Evolutionary conservation across 352 stramenopile species (phyloP).

Genomic region (Pythium angustatum): DNA sequence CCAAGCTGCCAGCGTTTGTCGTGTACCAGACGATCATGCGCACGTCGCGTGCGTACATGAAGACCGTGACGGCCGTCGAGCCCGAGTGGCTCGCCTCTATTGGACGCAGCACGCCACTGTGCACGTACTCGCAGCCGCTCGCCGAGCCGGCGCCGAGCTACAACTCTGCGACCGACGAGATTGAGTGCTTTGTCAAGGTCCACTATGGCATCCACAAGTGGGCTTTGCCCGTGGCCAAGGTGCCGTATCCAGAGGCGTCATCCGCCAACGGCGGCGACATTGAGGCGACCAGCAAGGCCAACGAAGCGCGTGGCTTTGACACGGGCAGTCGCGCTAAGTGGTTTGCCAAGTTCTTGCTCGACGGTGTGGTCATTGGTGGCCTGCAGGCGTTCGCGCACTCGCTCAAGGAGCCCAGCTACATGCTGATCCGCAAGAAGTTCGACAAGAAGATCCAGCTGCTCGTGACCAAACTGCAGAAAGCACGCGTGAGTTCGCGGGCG

Average conservation of each 20-base stretch:
- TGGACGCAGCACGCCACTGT: slow-evolving; percentile 73
- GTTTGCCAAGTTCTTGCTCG: slow-evolving; percentile 85
- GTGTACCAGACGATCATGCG: slow-evolving; percentile 82
- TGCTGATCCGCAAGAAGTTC: slow-evolving; percentile 83
- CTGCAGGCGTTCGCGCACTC: slow-evolving; percentile 86
- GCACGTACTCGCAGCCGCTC: slow-evolving; percentile 63
- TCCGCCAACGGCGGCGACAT: not conserved
- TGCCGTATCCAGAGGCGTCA: slow-evolving; percentile 41
- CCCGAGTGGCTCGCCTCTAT: slow-evolving; percentile 94
- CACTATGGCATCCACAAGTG: slow-evolving; percentile 76
- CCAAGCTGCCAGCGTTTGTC: slow-evolving; percentile 67
- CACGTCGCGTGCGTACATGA: slow-evolving; percentile 92
- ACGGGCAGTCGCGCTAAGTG: slow-evolving; percentile 59
- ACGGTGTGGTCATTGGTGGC: slow-evolving; percentile 57
- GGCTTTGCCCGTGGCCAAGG: slow-evolving; percentile 56
- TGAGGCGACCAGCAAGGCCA: slow-evolving; percentile 26
- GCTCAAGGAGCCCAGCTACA: slow-evolving; percentile 93
- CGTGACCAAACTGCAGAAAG: slow-evolving; percentile 58
- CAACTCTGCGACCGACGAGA: slow-evolving; percentile 50
- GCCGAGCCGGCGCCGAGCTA: slow-evolving; percentile 67
- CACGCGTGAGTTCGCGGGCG: slow-evolving; percentile 41
- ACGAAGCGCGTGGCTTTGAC: slow-evolving; percentile 42
- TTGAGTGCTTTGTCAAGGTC: slow-evolving; percentile 79
- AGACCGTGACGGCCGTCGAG: slow-evolving; percentile 97
- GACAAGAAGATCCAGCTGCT: slow-evolving; percentile 87